These are phyloP conservation scores for Arthrobotrys entomopaga DNA, from an alignment of 2,329 filamentous ascomycete genomes.

Conservation along the genomic window DNA sequence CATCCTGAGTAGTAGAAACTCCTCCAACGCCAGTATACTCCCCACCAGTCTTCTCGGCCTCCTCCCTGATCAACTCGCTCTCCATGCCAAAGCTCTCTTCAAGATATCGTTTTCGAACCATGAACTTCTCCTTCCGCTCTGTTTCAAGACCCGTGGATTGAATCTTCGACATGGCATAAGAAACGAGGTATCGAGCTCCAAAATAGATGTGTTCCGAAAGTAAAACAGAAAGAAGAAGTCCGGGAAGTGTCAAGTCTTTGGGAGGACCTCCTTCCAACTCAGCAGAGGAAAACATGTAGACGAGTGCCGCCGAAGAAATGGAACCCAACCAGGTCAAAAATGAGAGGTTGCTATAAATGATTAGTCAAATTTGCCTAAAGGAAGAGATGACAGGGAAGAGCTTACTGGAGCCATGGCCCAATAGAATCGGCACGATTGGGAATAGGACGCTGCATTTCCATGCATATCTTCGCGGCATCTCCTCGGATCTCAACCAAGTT, in stretches of 20 bases:
- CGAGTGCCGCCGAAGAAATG: constrained; percentile 84
- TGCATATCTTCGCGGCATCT: constrained; percentile 92
- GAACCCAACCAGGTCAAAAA: constrained; percentile 96
- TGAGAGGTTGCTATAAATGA: constrained; percentile 69
- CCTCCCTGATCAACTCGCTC: constrained; percentile 63
- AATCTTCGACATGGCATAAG: constrained; percentile 78
- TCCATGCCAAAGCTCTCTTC: constrained; percentile 75
- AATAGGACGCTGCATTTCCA: constrained; percentile 86
- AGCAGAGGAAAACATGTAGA: constrained; percentile 84
- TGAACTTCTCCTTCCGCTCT: constrained; percentile 81
- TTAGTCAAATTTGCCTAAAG: constrained; percentile 7
- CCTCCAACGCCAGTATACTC: constrained; percentile 45
- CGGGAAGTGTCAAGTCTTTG: constrained; percentile 79
- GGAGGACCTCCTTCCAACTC: constrained; percentile 73
- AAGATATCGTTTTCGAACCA: constrained; percentile 81
- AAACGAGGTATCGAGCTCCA: constrained; percentile 76
- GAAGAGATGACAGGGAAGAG: not conserved
- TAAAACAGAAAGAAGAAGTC: constrained; percentile 81
- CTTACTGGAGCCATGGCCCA: constrained; percentile 81
- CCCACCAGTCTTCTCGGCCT: constrained; percentile 38
- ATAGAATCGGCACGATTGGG: constrained; percentile 93
- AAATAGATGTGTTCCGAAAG: constrained; percentile 91
- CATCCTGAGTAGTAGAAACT: constrained; percentile 26
- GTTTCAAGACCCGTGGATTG: constrained; percentile 88
- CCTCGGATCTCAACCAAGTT: constrained; percentile 96